A percentile compares a stretch with the other conserved stretches of the same genome.
Conservation (phyloP, 2,329 filamentous ascomycete species). For the Penicillium sp. region DNA sequence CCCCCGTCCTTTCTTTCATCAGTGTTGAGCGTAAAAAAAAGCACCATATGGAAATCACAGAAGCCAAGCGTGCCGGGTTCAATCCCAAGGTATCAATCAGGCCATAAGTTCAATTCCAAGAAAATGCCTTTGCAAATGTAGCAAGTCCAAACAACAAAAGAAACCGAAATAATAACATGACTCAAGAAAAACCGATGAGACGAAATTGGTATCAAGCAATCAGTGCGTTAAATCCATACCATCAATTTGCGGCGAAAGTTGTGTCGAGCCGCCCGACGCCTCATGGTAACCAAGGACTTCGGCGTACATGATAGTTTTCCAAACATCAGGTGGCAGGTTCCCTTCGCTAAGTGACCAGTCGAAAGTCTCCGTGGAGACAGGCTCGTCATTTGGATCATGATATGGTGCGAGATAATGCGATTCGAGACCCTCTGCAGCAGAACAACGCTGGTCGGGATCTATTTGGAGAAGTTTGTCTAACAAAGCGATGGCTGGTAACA, state of each 20-base stretch:
- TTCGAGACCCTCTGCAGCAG: slow-evolving; percentile 75
- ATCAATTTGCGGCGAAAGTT: neutral
- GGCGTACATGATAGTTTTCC: slow-evolving; percentile 98
- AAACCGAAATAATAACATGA: neutral
- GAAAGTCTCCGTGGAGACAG: slow-evolving; percentile 90
- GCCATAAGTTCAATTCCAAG: neutral
- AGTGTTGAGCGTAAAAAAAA: neutral
- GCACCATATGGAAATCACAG: neutral
- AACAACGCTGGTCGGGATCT: slow-evolving; percentile 88
- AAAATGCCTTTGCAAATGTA: neutral
- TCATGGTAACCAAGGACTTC: slow-evolving; percentile 22
- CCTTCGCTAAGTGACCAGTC: slow-evolving; percentile 99
- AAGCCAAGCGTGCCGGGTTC: neutral
- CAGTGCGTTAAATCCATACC: slow-evolving; percentile 10
- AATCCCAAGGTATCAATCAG: neutral
- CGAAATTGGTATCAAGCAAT: neutral
- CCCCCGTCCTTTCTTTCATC: neutral
- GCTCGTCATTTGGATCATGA: slow-evolving; percentile 95
- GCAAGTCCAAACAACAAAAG: neutral
- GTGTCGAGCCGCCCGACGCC: neutral
- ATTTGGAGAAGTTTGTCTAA: slow-evolving; percentile 97
- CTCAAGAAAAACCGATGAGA: neutral
- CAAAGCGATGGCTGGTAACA: slow-evolving; percentile 71
- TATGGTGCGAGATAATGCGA: slow-evolving; percentile 95
- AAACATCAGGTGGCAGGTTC: slow-evolving; percentile 91